Conservation (phyloP, 2,329 filamentous ascomycete genomes). For the Fusarium coffeatum region DNA sequence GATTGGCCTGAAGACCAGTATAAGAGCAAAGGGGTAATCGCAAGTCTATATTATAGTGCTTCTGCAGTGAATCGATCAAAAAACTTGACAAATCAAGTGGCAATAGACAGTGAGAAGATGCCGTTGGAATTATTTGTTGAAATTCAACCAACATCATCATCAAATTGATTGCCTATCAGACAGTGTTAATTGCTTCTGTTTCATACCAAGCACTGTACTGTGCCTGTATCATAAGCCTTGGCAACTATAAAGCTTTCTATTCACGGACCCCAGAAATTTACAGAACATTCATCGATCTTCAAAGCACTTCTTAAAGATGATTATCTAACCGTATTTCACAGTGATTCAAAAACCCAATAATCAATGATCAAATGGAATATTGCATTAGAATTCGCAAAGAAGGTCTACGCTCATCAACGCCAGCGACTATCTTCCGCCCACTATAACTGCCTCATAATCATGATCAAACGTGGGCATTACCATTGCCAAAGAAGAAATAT, state of each 20-base stretch:
- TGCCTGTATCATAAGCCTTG: neutral
- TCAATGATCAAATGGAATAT: neutral
- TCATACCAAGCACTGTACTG: slow-evolving; percentile 26
- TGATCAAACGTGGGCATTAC: neutral
- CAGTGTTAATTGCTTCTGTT: slow-evolving; percentile 18
- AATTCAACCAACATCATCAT: slow-evolving; percentile 13
- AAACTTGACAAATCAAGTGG: neutral
- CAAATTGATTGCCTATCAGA: slow-evolving; percentile 33
- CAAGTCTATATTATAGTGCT: neutral
- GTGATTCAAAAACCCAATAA: neutral
- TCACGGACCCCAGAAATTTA: neutral
- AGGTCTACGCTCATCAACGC: neutral
- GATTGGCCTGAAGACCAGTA: neutral
- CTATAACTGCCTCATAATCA: neutral
- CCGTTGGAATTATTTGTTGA: slow-evolving; percentile 26
- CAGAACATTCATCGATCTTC: neutral
- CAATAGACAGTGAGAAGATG: neutral
- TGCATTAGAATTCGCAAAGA: neutral
- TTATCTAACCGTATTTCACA: too few relatives aligned
- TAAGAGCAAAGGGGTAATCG: neutral
- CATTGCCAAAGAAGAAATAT: neutral
- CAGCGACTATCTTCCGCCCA: neutral
- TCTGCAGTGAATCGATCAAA: neutral
- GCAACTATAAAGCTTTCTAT: neutral
- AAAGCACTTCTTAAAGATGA: neutral